phyloP scores from a whole-genome alignment of 1,284 basidiomycete species.

The Spongiforma sp. region DNA sequence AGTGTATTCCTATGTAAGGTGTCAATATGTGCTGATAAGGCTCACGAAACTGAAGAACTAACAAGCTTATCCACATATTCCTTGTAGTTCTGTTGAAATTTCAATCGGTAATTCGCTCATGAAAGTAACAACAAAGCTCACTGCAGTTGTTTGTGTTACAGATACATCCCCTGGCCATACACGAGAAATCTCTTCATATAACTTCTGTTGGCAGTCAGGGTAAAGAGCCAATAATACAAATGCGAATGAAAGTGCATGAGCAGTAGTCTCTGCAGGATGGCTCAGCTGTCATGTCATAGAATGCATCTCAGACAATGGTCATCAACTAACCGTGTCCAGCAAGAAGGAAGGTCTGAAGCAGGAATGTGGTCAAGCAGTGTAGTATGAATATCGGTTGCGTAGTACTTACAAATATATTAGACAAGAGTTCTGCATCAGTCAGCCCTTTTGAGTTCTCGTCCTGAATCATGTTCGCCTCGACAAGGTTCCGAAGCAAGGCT shows the following conservation, averaged over 20 bases:
- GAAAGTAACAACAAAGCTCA: conserved; percentile 4
- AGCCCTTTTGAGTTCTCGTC: conserved; percentile 37
- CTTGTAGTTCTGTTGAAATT: conserved; percentile 39
- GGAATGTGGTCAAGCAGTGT: not conserved
- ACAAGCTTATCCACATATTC: conserved; percentile 42
- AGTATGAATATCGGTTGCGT: not conserved
- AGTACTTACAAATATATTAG: conserved; percentile 51
- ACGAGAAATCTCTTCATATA: conserved; percentile 44
- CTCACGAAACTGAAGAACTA: not conserved
- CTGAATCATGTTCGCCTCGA: conserved; percentile 49
- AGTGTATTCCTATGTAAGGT: conserved; percentile 42
- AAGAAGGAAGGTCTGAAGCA: conserved; percentile 43
- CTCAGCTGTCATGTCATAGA: conserved; percentile 3
- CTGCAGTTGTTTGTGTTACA: conserved; percentile 24
- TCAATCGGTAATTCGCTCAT: not conserved
- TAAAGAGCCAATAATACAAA: conserved; percentile 50
- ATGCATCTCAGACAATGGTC: not conserved
- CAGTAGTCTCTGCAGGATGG: conserved; percentile 43
- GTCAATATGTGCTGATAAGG: not conserved
- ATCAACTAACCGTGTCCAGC: conserved; percentile 35
- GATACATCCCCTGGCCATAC: conserved; percentile 41
- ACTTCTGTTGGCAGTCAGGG: conserved; percentile 48
- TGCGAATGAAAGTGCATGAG: conserved; percentile 49
- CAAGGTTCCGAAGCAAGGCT: conserved; percentile 48
- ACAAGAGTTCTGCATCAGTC: conserved; percentile 50